Percentiles rank a stretch among this genome's conserved stretches.
phyloP scores from a whole-genome alignment of 805 yeast species.

The Candida easanensis region DNA sequence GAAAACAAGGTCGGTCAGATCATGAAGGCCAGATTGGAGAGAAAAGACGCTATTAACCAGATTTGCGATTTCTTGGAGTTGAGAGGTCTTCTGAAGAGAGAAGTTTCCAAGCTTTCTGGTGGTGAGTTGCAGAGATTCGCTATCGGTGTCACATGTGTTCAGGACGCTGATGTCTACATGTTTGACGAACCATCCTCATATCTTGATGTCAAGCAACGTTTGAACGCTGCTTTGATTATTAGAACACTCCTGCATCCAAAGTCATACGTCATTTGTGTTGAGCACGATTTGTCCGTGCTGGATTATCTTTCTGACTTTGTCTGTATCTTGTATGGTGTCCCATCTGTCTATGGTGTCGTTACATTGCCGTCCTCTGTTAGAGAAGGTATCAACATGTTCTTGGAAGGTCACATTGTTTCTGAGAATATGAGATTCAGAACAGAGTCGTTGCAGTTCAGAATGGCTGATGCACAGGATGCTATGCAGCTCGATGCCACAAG shows the following conservation, averaged over 20 bases:
- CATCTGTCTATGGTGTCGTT: constrained; percentile 98
- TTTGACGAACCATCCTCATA: constrained; percentile 99
- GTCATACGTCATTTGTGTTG: constrained; percentile 90
- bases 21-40: constrained; percentile 72
- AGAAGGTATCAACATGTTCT: constrained; percentile 97
- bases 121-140: constrained; percentile 99
- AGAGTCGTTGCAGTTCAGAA: constrained; percentile 90
- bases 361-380: constrained; percentile 95
- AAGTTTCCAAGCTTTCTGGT: constrained; percentile 87
- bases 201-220: constrained; percentile 97
- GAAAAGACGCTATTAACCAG: constrained; percentile 59
- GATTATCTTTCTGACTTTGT: constrained; percentile 96
- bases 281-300: constrained; percentile 96
- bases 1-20: constrained; percentile 82
- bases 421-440: constrained; percentile 97
- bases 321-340: constrained; percentile 96
- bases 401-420: constrained; percentile 96
- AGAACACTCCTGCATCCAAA: constrained; percentile 78
- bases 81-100: constrained; percentile 76
- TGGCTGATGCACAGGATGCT: constrained; percentile 84
- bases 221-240: constrained; percentile 93
- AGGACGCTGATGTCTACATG: constrained; percentile 94
- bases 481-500: constrained; percentile 75
- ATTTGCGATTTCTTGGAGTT: constrained; percentile 74
- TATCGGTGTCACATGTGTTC: constrained; percentile 95